Conservation (phyloP, 305 asterid genomes). For the Solanum hybrid region DNA sequence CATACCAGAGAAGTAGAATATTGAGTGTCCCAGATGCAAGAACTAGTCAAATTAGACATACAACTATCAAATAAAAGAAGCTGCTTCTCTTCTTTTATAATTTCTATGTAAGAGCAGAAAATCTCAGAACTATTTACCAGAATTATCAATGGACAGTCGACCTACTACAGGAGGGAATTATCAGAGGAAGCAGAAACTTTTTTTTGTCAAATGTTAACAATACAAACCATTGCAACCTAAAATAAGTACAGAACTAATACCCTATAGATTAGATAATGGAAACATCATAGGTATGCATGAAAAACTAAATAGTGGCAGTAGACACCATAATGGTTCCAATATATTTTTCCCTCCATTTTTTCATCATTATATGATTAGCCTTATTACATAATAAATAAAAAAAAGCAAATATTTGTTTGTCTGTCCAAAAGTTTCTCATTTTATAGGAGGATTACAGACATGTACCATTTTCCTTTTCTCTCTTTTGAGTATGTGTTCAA, state of each 20-base stretch:
- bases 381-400: neutral
- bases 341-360: neutral
- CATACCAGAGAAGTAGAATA: neutral
- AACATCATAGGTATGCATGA: neutral
- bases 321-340: neutral
- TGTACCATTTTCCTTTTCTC: neutral
- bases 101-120: neutral
- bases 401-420: too few species aligned
- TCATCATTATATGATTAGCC: neutral
- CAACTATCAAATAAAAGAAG: neutral
- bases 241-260: neutral
- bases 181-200: neutral
- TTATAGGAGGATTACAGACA: neutral
- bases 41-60: neutral
- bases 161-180: neutral
- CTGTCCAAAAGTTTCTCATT: neutral
- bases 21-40: neutral
- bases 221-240: neutral
- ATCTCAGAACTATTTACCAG: neutral
- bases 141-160: neutral
- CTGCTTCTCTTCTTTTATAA: neutral
- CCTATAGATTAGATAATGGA: neutral
- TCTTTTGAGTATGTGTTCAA: neutral
- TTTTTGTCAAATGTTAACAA: neutral
- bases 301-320: neutral